Percentiles rank a stretch among this genome's conserved stretches.
These are phyloP conservation scores for Clathrospora elynae DNA, from an alignment of 2,329 filamentous ascomycete genomes.

Conservation along the genomic window DNA sequence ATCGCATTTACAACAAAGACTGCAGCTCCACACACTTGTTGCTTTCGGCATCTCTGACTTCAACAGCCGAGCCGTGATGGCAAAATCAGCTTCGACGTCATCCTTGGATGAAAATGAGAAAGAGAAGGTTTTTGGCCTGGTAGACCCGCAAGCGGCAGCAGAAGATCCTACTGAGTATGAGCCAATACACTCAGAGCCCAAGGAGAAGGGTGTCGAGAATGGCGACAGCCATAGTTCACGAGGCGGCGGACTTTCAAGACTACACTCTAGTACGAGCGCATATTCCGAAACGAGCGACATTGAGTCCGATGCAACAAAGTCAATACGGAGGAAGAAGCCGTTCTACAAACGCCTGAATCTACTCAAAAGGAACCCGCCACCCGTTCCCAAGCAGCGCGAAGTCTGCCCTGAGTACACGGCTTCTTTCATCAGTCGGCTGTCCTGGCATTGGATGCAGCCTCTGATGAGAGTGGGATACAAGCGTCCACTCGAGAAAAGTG, in stretches of 20 bases:
- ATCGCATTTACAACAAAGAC: neutral
- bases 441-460: slow-evolving; percentile 89
- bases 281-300: slow-evolving; percentile 39
- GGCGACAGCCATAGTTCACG: slow-evolving; percentile 25
- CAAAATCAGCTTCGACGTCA: slow-evolving; percentile 30
- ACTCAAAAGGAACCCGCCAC: slow-evolving; percentile 58
- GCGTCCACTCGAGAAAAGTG: slow-evolving; percentile 78
- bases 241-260: slow-evolving; percentile 31
- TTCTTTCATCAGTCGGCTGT: slow-evolving; percentile 72
- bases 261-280: slow-evolving; percentile 36
- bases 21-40: slow-evolving; percentile 7
- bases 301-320: slow-evolving; percentile 35
- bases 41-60: slow-evolving; percentile 2
- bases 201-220: slow-evolving; percentile 42
- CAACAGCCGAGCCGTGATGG: slow-evolving; percentile 10
- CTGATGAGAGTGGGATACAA: slow-evolving; percentile 86
- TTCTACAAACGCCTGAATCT: slow-evolving; percentile 65
- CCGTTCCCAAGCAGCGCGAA: slow-evolving; percentile 59
- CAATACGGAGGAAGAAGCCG: slow-evolving; percentile 48
- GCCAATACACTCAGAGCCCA: slow-evolving; percentile 43
- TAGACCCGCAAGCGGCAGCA: slow-evolving; percentile 44
- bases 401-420: slow-evolving; percentile 74
- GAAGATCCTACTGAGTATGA: slow-evolving; percentile 45
- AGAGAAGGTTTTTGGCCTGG: slow-evolving; percentile 47
- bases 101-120: slow-evolving; percentile 38